A percentile compares a stretch with the other conserved stretches of the same genome.
Conservation (phyloP, 371 early-diverging fungal genomes). For the Phascolomyces articulosus region DNA sequence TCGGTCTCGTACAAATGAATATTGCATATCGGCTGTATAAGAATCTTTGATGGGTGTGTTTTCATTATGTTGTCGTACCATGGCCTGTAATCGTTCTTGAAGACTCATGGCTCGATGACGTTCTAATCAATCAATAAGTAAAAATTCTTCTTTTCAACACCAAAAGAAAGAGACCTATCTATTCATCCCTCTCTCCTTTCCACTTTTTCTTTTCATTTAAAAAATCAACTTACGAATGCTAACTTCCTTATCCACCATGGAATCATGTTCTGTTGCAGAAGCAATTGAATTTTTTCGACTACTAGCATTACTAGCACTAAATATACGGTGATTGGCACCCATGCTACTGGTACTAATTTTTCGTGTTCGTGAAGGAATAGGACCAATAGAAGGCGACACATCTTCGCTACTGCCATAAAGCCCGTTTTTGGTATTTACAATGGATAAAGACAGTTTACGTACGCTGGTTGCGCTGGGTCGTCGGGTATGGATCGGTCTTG, state of each 20-base stretch:
- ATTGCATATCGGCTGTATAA: slow-evolving; percentile 16
- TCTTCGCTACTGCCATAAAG: slow-evolving; percentile 11
- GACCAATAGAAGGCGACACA: slow-evolving; percentile 18
- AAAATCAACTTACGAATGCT: slow-evolving; percentile 15
- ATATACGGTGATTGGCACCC: slow-evolving; percentile 1
- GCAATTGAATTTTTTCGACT: slow-evolving; percentile 22
- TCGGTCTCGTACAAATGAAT: slow-evolving; percentile 17
- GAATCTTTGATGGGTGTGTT: slow-evolving; percentile 18
- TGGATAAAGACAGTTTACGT: slow-evolving; percentile 23
- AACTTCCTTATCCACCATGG: slow-evolving; percentile 13
- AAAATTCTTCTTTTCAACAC: background rate
- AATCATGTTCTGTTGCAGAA: slow-evolving; percentile 14
- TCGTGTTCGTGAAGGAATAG: slow-evolving; percentile 11
- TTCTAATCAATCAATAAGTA: background rate
- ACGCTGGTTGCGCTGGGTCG: slow-evolving; percentile 9
- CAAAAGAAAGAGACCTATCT: no score
- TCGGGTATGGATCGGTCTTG: slow-evolving; percentile 13
- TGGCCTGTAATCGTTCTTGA: slow-evolving; percentile 34
- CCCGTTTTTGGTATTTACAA: slow-evolving; percentile 14
- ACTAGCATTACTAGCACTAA: slow-evolving; percentile 2
- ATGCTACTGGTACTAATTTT: slow-evolving; percentile 12
- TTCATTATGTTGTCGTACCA: slow-evolving; percentile 32
- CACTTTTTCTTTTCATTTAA: background rate
- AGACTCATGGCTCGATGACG: slow-evolving; percentile 30
- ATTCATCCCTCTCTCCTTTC: no score